These are phyloP conservation scores for Hygrocybe punicea DNA, from an alignment of 768 basidiomycete genomes.

Conservation along the genomic window DNA sequence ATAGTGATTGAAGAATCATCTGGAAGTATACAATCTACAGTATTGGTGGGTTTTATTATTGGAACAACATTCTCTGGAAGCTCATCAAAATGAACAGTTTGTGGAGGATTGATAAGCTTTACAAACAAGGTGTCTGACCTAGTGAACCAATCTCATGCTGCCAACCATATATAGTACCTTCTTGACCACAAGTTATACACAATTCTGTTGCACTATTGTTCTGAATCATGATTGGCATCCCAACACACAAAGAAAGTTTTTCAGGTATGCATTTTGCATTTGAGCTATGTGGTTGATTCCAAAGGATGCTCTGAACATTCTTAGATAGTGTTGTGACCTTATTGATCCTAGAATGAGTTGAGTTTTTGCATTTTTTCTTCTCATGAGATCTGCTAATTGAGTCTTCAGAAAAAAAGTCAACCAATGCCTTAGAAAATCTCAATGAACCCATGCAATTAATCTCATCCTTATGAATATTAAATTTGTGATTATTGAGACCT, in stretches of 20 bases:
- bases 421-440: conserved; percentile 32
- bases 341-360: background rate
- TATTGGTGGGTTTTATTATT: conserved; percentile 7
- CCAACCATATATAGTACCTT: conserved; percentile 28
- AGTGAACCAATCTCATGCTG: conserved; percentile 7
- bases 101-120: conserved; percentile 14
- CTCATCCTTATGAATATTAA: conserved; percentile 37
- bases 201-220: conserved; percentile 29
- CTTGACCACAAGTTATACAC: conserved; percentile 32
- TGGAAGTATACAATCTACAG: conserved; percentile 13
- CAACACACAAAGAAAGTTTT: conserved; percentile 29
- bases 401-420: conserved; percentile 27
- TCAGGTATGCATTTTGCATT: conserved; percentile 22
- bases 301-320: conserved; percentile 4
- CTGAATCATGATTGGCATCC: conserved; percentile 28
- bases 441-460: conserved; percentile 34
- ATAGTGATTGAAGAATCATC: conserved; percentile 17
- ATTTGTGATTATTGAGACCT: conserved; percentile 39
- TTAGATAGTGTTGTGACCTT: background rate
- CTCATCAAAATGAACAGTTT: background rate
- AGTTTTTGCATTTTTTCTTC: background rate
- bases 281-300: conserved; percentile 7
- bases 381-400: background rate
- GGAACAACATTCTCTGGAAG: conserved; percentile 24
- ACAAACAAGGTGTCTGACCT: conserved; percentile 21